These are phyloP conservation scores for Aureobasidium melanogenum DNA, from an alignment of 2,329 filamentous ascomycete genomes.

Conservation along the genomic window DNA sequence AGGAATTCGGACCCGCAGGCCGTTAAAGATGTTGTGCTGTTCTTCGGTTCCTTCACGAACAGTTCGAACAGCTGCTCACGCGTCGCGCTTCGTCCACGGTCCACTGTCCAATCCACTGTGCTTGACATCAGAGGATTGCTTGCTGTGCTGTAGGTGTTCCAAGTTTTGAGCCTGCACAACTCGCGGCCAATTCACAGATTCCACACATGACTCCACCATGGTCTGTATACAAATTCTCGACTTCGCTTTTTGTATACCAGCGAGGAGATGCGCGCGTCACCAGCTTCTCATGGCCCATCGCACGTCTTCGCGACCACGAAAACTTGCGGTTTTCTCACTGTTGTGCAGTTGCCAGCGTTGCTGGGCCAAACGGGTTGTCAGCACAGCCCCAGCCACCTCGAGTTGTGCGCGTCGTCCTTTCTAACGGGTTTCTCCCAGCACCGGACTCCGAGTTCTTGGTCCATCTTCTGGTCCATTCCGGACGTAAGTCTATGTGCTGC, in stretches of 20 bases:
- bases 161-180: not conserved
- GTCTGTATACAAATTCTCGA: not conserved
- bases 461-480: not conserved
- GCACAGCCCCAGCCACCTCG: slow-evolving; percentile 5
- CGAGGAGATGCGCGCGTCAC: not conserved
- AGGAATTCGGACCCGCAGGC: not conserved
- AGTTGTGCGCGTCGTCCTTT: slow-evolving; percentile 1
- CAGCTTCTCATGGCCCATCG: not conserved
- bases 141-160: not conserved
- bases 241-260: no score
- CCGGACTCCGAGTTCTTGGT: not conserved
- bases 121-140: not conserved
- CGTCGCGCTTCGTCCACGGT: not conserved
- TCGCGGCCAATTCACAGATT: not conserved
- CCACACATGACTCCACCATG: not conserved
- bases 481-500: not conserved
- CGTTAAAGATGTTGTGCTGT: not conserved
- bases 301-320: not conserved
- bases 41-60: not conserved
- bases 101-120: not conserved
- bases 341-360: not conserved
- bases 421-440: not conserved
- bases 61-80: not conserved
- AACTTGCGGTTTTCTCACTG: not conserved
- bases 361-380: not conserved